These are phyloP conservation scores for Solanum ossicruentum DNA, from an alignment of 257 asterid genomes.

Conservation along the genomic window DNA sequence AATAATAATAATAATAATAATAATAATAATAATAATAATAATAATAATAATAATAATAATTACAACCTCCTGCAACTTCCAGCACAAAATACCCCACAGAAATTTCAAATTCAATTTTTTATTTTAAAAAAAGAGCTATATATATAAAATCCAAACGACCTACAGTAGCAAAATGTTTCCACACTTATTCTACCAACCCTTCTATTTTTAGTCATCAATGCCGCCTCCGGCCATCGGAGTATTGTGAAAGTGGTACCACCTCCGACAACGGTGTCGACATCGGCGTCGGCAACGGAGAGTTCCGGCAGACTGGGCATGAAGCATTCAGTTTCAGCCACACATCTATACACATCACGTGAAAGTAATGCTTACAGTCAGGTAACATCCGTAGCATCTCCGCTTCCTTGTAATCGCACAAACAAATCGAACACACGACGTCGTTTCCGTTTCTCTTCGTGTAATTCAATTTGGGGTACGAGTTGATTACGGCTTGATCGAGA, in stretches of 20 bases:
- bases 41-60: no score
- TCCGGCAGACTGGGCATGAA: conserved; percentile 79
- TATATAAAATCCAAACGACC: no score
- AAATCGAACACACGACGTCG: conserved; percentile 64
- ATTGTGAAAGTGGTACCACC: conserved; percentile 64
- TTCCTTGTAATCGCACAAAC: conserved; percentile 69
- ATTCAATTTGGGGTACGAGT: conserved; percentile 64
- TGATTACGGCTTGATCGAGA: conserved; percentile 55
- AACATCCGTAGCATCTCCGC: conserved; percentile 75
- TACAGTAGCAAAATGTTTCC: no score
- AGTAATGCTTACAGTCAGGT: conserved; percentile 79
- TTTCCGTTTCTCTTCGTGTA: conserved; percentile 31
- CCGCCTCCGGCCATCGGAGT: conserved; percentile 55
- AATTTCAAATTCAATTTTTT: no score
- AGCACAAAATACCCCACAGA: no score
- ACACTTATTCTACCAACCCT: no score
- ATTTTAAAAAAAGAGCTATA: no score
- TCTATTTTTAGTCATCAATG: conserved; percentile 1
- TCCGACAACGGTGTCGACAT: conserved; percentile 74
- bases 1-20: no score
- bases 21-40: no score
- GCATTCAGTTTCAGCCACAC: conserved; percentile 85
- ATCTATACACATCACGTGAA: conserved; percentile 73
- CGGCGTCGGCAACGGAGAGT: conserved; percentile 85
- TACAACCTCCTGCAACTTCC: no score